These are phyloP conservation scores for Trypanosoma melophagium DNA, from an alignment of 208 protist genomes.

Conservation along the genomic window DNA sequence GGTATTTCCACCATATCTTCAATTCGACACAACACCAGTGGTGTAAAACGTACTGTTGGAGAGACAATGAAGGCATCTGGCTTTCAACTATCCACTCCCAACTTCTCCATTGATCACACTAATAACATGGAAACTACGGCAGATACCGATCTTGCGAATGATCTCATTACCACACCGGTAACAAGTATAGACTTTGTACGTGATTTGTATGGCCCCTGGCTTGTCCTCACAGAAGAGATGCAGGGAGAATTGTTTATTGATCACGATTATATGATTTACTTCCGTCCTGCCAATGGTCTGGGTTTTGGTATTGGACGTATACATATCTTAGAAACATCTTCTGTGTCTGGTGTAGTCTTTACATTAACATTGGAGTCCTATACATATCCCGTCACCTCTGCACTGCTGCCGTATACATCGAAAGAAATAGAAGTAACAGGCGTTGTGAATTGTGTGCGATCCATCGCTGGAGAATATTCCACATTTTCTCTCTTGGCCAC, in stretches of 20 bases:
- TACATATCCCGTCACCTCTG: slow-evolving; percentile 59
- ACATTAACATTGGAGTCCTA: slow-evolving; percentile 73
- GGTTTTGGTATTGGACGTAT: slow-evolving; percentile 85
- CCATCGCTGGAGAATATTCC: slow-evolving; percentile 53
- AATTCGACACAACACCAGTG: background rate
- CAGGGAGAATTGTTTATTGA: slow-evolving; percentile 90
- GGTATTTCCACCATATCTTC: background rate
- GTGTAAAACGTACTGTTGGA: slow-evolving; percentile 1
- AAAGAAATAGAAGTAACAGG: slow-evolving; percentile 53
- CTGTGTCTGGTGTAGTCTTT: slow-evolving; percentile 56
- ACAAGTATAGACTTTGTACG: slow-evolving; percentile 50
- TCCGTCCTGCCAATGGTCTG: slow-evolving; percentile 80
- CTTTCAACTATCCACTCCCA: slow-evolving; percentile 66
- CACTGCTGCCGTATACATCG: slow-evolving; percentile 43
- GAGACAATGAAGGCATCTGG: slow-evolving; percentile 43
- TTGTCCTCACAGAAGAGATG: slow-evolving; percentile 84
- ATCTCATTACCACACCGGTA: slow-evolving; percentile 63
- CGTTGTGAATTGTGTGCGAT: slow-evolving; percentile 65
- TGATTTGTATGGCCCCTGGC: slow-evolving; percentile 85
- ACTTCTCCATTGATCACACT: slow-evolving; percentile 48
- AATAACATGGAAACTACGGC: slow-evolving; percentile 18
- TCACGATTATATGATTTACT: slow-evolving; percentile 78
- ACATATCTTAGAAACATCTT: slow-evolving; percentile 37
- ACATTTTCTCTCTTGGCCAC: slow-evolving; percentile 80
- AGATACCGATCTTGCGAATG: slow-evolving; percentile 41